phyloP scores from a whole-genome alignment of 2,329 filamentous ascomycete genomes.

The Sarocladium oryzae region DNA sequence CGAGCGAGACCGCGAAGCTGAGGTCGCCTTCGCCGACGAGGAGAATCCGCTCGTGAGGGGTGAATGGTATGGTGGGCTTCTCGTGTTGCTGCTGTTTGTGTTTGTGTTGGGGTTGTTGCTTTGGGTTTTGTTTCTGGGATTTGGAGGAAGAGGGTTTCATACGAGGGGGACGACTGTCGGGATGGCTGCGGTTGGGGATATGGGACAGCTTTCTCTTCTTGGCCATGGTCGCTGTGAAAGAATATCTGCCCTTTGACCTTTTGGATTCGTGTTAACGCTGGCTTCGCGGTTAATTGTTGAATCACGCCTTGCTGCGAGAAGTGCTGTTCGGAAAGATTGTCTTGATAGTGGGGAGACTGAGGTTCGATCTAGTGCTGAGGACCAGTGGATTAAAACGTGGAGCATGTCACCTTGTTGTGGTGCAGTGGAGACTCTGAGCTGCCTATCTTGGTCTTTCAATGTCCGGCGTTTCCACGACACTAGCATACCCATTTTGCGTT shows the following conservation, averaged over 20 bases:
- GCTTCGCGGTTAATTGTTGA: neutral
- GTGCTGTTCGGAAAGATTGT: no score
- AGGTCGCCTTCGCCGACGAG: constrained; percentile 77
- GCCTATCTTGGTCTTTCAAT: no score
- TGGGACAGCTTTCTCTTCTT: constrained; percentile 12
- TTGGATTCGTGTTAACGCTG: neutral
- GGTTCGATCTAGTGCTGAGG: no score
- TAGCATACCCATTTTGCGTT: no score
- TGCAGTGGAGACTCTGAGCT: no score
- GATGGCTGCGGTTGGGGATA: neutral
- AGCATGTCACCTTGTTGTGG: no score
- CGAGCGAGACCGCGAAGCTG: constrained; percentile 65
- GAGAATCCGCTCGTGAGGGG: constrained; percentile 59
- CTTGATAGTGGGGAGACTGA: no score
- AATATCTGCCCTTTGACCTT: neutral
- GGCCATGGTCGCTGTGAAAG: neutral
- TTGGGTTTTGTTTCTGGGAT: constrained; percentile 11
- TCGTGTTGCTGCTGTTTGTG: constrained; percentile 19
- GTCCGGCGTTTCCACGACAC: no score
- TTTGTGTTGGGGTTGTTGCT: constrained; percentile 14
- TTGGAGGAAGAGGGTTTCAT: constrained; percentile 17
- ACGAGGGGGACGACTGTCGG: constrained; percentile 1
- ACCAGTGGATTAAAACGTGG: no score
- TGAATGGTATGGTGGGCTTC: constrained; percentile 59
- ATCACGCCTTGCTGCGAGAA: no score